phyloP scores from a whole-genome alignment of 805 yeast species.

The Schizosaccharomyces osmophilus region DNA sequence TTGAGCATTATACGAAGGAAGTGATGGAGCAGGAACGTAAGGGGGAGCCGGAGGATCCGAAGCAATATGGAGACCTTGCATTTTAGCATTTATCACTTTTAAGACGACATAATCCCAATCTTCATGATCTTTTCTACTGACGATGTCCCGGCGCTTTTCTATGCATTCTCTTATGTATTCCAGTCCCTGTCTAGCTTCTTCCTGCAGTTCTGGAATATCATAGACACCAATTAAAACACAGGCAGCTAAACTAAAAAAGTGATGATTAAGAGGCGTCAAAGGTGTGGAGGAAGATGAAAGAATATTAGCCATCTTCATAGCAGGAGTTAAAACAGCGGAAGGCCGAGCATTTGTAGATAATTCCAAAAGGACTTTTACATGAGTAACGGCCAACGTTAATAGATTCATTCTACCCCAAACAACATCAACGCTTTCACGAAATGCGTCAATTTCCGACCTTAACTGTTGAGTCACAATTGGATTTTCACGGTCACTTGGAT shows the following conservation, averaged over 20 bases:
- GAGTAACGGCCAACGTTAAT: constrained; percentile 8
- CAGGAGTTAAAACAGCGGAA: constrained; percentile 7
- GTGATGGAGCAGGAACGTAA: background rate
- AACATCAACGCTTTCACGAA: constrained; percentile 9
- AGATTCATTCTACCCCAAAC: constrained; percentile 8
- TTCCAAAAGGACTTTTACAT: constrained; percentile 7
- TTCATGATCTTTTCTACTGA: background rate
- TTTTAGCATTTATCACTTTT: background rate
- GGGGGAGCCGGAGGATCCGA: background rate
- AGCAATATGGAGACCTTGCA: background rate
- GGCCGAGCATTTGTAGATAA: constrained; percentile 6
- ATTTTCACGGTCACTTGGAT: constrained; percentile 2
- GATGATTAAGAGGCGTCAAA: constrained; percentile 7
- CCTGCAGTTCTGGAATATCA: constrained; percentile 7
- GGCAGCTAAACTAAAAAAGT: constrained; percentile 8
- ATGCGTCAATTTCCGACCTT: constrained; percentile 9
- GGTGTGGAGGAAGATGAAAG: constrained; percentile 5
- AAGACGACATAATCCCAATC: constrained; percentile 1
- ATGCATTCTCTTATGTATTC: constrained; percentile 1
- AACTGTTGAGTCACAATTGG: constrained; percentile 5
- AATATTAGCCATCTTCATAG: constrained; percentile 6
- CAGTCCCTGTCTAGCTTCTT: constrained; percentile 9
- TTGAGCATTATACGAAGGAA: background rate
- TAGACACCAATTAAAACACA: constrained; percentile 8
- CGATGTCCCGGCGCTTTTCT: background rate